Conservation (phyloP, 805 yeast genomes). For the Saccharomycodes ludwigii region DNA sequence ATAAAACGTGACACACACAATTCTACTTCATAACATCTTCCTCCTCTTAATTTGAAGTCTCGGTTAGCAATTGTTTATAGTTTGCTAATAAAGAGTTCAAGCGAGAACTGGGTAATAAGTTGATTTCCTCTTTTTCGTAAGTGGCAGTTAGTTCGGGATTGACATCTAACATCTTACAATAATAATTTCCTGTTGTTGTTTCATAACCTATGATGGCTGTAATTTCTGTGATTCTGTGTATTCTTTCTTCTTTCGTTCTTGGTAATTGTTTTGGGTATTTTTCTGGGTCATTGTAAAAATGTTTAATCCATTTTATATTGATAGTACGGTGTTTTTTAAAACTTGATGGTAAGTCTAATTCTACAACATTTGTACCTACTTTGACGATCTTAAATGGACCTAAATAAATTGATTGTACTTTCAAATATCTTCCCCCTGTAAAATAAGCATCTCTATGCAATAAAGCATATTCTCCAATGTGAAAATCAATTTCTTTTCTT, state of each 20-base stretch:
- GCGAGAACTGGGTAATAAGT: no score
- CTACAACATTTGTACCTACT: background rate
- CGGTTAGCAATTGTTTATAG: no score
- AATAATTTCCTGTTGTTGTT: no score
- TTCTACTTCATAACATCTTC: no score
- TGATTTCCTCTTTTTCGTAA: background rate
- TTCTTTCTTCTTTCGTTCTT: background rate
- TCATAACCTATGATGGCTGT: slow-evolving; percentile 1
- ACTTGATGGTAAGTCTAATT: slow-evolving; percentile 4
- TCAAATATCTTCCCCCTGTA: slow-evolving; percentile 2
- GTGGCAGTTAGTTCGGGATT: background rate
- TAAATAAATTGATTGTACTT: slow-evolving; percentile 5
- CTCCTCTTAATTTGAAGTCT: no score
- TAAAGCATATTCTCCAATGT: slow-evolving; percentile 4
- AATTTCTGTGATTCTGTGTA: background rate
- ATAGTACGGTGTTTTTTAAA: slow-evolving; percentile 3
- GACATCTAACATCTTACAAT: slow-evolving; percentile 3
- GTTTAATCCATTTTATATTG: slow-evolving; percentile 2
- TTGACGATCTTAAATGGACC: slow-evolving; percentile 7
- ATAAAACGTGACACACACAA: no score
- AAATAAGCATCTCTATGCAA: slow-evolving; percentile 6
- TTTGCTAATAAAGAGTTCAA: no score
- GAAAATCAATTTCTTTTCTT: slow-evolving; percentile 1
- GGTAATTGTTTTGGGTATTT: slow-evolving; percentile 1
- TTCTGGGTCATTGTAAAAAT: background rate